Evolutionary conservation across 176 grass and related monocot species (phyloP).

Genomic region (Leersia perrieri): DNA sequence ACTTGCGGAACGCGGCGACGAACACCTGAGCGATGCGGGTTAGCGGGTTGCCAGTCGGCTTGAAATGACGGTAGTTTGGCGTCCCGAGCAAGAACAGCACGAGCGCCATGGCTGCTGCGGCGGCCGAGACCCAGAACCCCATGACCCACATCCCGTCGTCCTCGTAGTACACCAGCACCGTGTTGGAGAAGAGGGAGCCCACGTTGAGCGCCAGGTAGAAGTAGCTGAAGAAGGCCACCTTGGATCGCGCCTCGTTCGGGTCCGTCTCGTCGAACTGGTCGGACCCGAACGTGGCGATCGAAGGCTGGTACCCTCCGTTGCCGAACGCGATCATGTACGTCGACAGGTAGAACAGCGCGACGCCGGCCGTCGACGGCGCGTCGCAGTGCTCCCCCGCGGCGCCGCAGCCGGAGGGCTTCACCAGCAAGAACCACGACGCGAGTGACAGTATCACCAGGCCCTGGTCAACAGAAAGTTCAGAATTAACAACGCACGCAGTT

Average conservation of each 20-base stretch:
- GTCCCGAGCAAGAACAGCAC: conserved; percentile 74
- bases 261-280: conserved; percentile 94
- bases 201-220: conserved; percentile 89
- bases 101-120: conserved; percentile 50
- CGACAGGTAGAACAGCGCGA: conserved; percentile 69
- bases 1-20: conserved; percentile 57
- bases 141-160: conserved; percentile 65
- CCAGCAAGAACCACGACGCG: conserved; percentile 65
- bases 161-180: conserved; percentile 80
- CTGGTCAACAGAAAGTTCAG: conserved; percentile 25
- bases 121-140: conserved; percentile 75
- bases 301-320: conserved; percentile 85
- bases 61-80: conserved; percentile 68
- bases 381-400: conserved; percentile 38
- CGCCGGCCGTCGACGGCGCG: conserved; percentile 44
- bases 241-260: conserved; percentile 50
- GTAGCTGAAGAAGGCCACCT: conserved; percentile 90
- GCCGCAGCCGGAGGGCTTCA: conserved; percentile 74
- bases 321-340: conserved; percentile 90
- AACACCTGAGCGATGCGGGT: conserved; percentile 75
- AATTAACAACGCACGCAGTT: background rate
- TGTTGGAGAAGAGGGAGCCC: conserved; percentile 75
- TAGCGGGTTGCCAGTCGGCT: conserved; percentile 68
- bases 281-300: conserved; percentile 71
- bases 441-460: conserved; percentile 63